Evolutionary conservation across 2,329 filamentous ascomycete species (phyloP).

Genomic region (Thielaviopsis cerberus): DNA sequence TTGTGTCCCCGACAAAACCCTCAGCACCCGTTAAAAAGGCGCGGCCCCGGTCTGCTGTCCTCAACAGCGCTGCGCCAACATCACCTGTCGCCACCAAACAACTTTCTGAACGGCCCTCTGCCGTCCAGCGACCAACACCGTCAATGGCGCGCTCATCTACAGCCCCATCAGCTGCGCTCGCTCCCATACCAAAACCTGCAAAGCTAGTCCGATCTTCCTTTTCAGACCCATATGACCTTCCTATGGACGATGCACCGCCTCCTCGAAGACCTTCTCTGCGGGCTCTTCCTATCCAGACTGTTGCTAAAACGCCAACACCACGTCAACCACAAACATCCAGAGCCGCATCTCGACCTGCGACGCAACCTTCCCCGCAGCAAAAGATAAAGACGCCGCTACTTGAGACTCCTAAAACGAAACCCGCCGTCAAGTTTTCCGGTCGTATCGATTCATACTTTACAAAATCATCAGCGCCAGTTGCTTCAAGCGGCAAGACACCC

Average conservation of each 20-base stretch:
- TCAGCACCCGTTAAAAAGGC: conserved; percentile 6
- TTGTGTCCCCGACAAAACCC: conserved; percentile 12
- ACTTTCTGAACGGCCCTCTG: background rate
- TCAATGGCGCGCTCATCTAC: conserved; percentile 5
- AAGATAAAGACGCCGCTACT: background rate
- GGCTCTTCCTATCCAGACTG: background rate
- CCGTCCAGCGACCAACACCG: background rate
- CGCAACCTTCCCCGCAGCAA: background rate
- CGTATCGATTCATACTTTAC: conserved; percentile 10
- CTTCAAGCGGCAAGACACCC: background rate
- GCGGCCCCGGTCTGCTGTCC: conserved; percentile 4
- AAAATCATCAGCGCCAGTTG: background rate
- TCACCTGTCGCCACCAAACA: background rate
- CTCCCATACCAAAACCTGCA: background rate
- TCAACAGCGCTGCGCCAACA: background rate
- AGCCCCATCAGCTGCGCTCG: background rate
- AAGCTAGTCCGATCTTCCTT: conserved; percentile 2
- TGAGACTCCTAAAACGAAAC: background rate
- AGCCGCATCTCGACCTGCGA: background rate
- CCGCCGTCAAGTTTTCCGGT: conserved; percentile 3
- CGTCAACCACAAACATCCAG: background rate
- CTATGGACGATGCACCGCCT: conserved; percentile 11
- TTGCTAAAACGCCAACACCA: background rate
- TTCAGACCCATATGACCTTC: conserved; percentile 10
- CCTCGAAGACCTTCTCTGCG: background rate